phyloP scores from a whole-genome alignment of 176 grass and related monocot genomes.

The Paspalum notatum region DNA sequence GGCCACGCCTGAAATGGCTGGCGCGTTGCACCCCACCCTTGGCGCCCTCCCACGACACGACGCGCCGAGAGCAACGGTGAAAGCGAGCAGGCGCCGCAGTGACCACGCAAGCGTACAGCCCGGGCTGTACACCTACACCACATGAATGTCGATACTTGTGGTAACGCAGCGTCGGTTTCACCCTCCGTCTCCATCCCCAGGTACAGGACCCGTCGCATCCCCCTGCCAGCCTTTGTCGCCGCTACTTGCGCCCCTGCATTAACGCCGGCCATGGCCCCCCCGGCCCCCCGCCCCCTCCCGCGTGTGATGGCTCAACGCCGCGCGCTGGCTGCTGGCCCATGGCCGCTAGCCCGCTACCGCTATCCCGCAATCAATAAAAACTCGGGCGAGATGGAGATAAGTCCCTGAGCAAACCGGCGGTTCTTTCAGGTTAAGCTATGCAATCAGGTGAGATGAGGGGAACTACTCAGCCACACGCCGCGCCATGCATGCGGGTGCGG shows the following conservation, averaged over 20 bases:
- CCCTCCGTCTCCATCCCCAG: constrained; percentile 20
- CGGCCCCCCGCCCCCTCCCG: background rate
- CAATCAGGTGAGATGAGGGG: too few species aligned
- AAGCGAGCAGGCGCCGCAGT: background rate
- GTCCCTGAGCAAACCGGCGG: background rate
- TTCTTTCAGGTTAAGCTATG: background rate
- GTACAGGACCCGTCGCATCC: constrained; percentile 29
- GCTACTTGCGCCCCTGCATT: constrained; percentile 31
- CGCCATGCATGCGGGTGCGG: background rate
- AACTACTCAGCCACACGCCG: background rate
- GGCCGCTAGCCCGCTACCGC: background rate
- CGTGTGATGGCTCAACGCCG: constrained; percentile 32
- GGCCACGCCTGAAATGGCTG: background rate
- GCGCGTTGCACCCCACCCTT: background rate
- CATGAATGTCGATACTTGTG: background rate
- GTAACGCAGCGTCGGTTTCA: constrained; percentile 8
- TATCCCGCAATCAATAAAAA: background rate
- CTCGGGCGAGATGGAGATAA: background rate
- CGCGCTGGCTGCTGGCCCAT: background rate
- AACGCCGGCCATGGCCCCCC: constrained; percentile 16
- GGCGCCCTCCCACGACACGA: background rate
- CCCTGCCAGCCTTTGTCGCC: constrained; percentile 31
- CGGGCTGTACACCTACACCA: too few species aligned
- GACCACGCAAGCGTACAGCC: background rate
- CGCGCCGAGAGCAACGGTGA: constrained; percentile 25